Base-by-base conservation (phyloP, 345 rosid genomes). In the Arabidopsis arenosa region DNA sequence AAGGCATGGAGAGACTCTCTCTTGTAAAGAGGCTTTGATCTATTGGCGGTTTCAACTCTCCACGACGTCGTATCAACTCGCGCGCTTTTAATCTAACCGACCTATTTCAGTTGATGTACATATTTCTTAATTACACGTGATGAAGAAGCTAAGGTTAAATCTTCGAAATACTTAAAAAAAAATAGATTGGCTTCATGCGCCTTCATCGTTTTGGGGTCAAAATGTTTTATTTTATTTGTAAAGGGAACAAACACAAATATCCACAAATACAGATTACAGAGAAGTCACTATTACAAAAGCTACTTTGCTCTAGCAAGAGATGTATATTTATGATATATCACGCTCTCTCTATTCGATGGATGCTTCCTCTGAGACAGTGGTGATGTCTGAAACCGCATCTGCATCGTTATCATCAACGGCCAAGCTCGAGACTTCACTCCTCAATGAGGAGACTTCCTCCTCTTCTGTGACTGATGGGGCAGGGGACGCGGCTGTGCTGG, bases 401-500 rank as follows among this genome's bases (percentile, higher is more conserved):
- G 72, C 76, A 17, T 77, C 66, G 43, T 37, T 63, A 14, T 66
- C 78, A 7, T 87, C 93, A 1, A 88, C 66, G 10, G 80, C 81
- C 55, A 86, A 78, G 82, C 80, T 83, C 2, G 90, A 87, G 26
- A 87, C 72, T 11, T 91, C 96, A 18, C 92, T 86, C 23, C 84
- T 66, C 61, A 90, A 32, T 4, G 95, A 90, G 18, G 88, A 84
- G 74, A 33, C 81, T 41, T 93, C 98, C 5, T 93, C 96, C 61
- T 89, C 97, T 3, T 86, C 93, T 0, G 74, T 84, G 55, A 93
- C 45, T 13, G 94, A 93, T 48, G 93, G 86, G 43, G 88, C 85
- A 2, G 92, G 89, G 18, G 97, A 93, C 33, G 87, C 85, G 41
- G 82, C 90, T 37, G 95, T 83, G 33, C 77, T 52, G n/a, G 75